Conservation (phyloP, 1,284 basidiomycete genomes). For the Porodaedalea pini region DNA sequence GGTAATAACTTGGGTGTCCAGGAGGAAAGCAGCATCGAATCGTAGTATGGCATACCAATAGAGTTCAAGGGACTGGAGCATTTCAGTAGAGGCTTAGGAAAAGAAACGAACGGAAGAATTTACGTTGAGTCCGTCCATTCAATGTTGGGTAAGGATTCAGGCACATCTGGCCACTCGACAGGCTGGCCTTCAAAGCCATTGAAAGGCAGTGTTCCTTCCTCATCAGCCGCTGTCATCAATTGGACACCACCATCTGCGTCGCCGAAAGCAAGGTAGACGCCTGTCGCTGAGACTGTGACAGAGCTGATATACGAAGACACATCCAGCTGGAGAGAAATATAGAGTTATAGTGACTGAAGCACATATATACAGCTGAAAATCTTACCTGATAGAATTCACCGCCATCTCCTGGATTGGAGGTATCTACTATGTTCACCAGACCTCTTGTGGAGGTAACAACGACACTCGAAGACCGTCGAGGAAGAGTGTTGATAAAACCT, state of each 20-base stretch:
- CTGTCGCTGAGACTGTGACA: conserved; percentile 80
- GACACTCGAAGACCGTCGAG: conserved; percentile 75
- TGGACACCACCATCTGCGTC: conserved; percentile 87
- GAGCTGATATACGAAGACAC: conserved; percentile 75
- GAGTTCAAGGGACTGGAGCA: conserved; percentile 73
- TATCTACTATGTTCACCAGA: conserved; percentile 87
- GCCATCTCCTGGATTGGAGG: conserved; percentile 61
- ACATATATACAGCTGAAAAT: background rate
- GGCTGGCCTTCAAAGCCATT: conserved; percentile 86
- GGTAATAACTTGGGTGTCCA: conserved; percentile 60
- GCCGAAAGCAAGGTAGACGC: conserved; percentile 89
- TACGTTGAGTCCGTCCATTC: conserved; percentile 82
- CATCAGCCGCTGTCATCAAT: conserved; percentile 73
- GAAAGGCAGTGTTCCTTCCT: conserved; percentile 68
- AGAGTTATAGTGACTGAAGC: conserved; percentile 15
- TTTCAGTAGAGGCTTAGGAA: conserved; percentile 10
- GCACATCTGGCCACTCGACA: conserved; percentile 80
- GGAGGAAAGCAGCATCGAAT: conserved; percentile 74
- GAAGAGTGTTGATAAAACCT: conserved; percentile 81
- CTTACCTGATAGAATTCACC: conserved; percentile 76
- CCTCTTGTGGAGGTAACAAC: conserved; percentile 83
- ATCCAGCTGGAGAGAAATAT: conserved; percentile 48
- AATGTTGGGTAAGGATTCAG: conserved; percentile 67
- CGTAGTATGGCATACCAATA: conserved; percentile 90
- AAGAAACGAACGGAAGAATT: conserved; percentile 27